Conservation (phyloP, 257 asterid species). For the Petunia secreta region DNA sequence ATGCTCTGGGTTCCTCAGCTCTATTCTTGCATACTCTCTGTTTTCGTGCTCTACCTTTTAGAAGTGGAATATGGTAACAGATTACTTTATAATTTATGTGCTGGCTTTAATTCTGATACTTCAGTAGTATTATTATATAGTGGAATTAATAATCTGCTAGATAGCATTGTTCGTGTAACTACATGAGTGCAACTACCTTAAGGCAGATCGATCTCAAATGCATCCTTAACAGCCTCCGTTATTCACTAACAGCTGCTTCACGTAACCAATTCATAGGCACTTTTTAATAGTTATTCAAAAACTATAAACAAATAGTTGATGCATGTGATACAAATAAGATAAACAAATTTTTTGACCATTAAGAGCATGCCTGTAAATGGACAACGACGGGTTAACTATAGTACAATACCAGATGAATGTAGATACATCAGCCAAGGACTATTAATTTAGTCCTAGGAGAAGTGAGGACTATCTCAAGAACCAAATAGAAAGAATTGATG, state of each 20-base stretch:
- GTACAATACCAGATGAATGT: not conserved
- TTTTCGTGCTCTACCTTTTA: not conserved
- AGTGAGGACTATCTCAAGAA: not conserved
- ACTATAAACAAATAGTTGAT: not conserved
- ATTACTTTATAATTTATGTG: constrained; percentile 17
- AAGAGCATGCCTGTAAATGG: not conserved
- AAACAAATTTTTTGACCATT: not conserved
- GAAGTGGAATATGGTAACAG: not conserved
- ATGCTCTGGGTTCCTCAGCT: not conserved
- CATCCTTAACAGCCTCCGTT: not conserved
- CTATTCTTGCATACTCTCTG: not conserved
- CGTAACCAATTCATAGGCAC: not conserved
- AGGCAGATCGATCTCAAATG: constrained; percentile 1
- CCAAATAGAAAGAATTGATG: not conserved
- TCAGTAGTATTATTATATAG: not conserved
- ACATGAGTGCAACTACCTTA: not conserved
- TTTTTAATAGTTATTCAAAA: not conserved
- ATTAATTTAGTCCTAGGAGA: not conserved
- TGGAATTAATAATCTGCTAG: not conserved
- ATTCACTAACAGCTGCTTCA: not conserved
- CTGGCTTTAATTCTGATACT: not conserved
- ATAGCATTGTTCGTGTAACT: not conserved
- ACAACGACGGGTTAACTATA: not conserved
- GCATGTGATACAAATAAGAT: not conserved
- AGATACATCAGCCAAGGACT: not conserved